Conservation (phyloP, 345 rosid genomes). For the Hevea brasiliensis region DNA sequence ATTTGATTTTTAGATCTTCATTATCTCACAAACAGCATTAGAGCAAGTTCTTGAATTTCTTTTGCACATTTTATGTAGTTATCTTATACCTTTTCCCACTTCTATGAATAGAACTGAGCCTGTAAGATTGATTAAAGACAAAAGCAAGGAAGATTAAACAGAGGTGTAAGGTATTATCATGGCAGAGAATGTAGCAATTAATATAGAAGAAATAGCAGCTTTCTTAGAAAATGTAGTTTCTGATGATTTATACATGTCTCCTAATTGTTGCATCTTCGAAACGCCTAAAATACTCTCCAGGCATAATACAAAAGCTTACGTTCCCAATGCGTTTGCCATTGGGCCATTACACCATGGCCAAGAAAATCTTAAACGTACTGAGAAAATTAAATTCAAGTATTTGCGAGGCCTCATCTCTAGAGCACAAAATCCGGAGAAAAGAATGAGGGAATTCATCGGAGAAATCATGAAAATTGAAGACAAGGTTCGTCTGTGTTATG, state of each 20-base stretch:
- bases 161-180: background rate
- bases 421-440: background rate
- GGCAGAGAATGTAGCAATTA: background rate
- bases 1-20: no score
- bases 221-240: slow-evolving; percentile 13
- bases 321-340: slow-evolving; percentile 30
- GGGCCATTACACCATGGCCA: slow-evolving; percentile 26
- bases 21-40: no score
- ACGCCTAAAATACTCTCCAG: slow-evolving; percentile 21
- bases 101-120: background rate
- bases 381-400: slow-evolving; percentile 27
- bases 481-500: slow-evolving; percentile 23
- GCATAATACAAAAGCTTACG: slow-evolving; percentile 23
- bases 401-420: slow-evolving; percentile 17
- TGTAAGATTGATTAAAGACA: no score
- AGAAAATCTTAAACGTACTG: background rate
- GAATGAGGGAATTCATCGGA: background rate
- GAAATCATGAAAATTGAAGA: slow-evolving; percentile 1
- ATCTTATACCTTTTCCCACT: background rate
- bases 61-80: no score
- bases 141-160: background rate
- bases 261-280: slow-evolving; percentile 22
- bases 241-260: background rate
- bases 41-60: background rate
- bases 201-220: slow-evolving; percentile 4